Conservation (phyloP, 2,329 filamentous ascomycete genomes). For the Mycogone perniciosa region DNA sequence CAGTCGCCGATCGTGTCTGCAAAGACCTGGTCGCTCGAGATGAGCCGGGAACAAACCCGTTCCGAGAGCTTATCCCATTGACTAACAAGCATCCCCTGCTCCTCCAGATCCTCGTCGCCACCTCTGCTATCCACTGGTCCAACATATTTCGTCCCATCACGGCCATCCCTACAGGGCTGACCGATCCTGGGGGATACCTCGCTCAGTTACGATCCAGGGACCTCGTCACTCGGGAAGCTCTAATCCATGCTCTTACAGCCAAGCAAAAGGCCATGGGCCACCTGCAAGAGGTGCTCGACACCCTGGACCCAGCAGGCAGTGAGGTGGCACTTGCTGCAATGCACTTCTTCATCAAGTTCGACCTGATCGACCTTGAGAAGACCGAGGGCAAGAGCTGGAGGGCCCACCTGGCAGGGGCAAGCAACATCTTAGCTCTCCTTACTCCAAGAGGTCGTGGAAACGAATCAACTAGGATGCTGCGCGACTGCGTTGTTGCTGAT, state of each 20-base stretch:
- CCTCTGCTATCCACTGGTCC: constrained; percentile 44
- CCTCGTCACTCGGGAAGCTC: constrained; percentile 31
- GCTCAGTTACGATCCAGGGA: constrained; percentile 32
- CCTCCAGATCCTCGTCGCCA: constrained; percentile 42
- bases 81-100: constrained; percentile 40
- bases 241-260: constrained; percentile 41
- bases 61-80: constrained; percentile 42
- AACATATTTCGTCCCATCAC: constrained; percentile 34
- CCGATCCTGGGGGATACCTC: constrained; percentile 32
- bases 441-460: constrained; percentile 14
- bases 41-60: constrained; percentile 39
- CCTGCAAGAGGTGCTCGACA: constrained; percentile 34
- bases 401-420: constrained; percentile 40
- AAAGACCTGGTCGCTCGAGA: constrained; percentile 48
- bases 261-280: constrained; percentile 42
- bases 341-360: constrained; percentile 46
- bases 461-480: constrained; percentile 29
- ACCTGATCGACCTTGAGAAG: constrained; percentile 43
- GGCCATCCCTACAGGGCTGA: constrained; percentile 25
- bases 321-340: constrained; percentile 43
- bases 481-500: constrained; percentile 43
- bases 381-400: constrained; percentile 37
- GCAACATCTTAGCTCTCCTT: constrained; percentile 34
- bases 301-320: constrained; percentile 34
- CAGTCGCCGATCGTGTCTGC: constrained; percentile 44